Conservation (phyloP, 768 basidiomycete genomes). For the Russula olivacea region DNA sequence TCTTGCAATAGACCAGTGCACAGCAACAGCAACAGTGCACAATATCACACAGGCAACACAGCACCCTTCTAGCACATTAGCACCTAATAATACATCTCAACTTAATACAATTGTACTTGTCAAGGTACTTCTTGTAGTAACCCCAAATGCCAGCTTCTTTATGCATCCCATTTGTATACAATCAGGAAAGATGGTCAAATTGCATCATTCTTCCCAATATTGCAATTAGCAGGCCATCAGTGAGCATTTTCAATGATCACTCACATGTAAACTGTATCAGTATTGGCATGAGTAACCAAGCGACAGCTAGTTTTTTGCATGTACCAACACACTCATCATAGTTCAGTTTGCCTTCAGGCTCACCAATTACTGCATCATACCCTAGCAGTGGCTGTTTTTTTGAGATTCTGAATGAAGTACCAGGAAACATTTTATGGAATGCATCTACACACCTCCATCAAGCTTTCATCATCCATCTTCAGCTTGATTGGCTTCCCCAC, state of each 20-base stretch:
- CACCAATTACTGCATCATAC: constrained; percentile 28
- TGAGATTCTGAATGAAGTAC: background rate
- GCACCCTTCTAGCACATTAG: too few relatives aligned
- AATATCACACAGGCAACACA: too few relatives aligned
- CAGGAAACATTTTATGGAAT: background rate
- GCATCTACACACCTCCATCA: constrained; percentile 23
- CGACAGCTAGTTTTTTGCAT: background rate
- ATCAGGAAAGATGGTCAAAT: constrained; percentile 27
- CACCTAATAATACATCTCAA: too few relatives aligned
- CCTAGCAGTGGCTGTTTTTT: constrained; percentile 26
- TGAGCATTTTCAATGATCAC: background rate
- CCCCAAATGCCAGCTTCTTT: too few relatives aligned
- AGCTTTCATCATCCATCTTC: background rate
- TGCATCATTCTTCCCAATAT: constrained; percentile 26
- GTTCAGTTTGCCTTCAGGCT: constrained; percentile 29
- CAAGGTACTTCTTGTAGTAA: too few relatives aligned
- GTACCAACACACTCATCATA: constrained; percentile 30
- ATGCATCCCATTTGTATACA: constrained; percentile 18
- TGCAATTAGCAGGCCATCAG: constrained; percentile 1
- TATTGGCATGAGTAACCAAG: background rate
- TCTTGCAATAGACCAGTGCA: too few relatives aligned
- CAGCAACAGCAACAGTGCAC: too few relatives aligned
- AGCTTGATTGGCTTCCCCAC: constrained; percentile 27
- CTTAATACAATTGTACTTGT: background rate
- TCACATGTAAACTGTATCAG: constrained; percentile 24